These are phyloP conservation scores for Zygosaccharomyces sapae DNA, from an alignment of 1,139 yeast species.

Conservation along the genomic window DNA sequence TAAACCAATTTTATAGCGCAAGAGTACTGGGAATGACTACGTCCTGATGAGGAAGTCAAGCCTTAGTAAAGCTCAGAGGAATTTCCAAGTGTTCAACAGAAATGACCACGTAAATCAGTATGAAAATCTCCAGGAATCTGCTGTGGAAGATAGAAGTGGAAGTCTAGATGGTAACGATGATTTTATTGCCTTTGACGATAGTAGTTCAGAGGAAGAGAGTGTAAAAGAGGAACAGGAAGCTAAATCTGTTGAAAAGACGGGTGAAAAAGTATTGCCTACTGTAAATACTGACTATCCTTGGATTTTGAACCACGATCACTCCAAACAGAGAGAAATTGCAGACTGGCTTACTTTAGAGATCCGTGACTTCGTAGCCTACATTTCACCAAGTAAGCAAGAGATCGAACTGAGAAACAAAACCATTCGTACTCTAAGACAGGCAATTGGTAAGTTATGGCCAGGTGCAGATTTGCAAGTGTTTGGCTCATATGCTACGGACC, in stretches of 20 bases:
- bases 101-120: conserved; percentile 30
- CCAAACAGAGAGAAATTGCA: conserved; percentile 68
- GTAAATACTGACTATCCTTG: conserved; percentile 61
- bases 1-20: conserved; percentile 1
- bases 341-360: conserved; percentile 90
- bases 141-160: conserved; percentile 29
- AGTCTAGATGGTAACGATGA: conserved; percentile 42
- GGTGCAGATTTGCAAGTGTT: conserved; percentile 81
- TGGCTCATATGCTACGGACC: conserved; percentile 93
- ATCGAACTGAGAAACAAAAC: conserved; percentile 65
- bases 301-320: conserved; percentile 73
- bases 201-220: conserved; percentile 28
- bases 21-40: conserved; percentile 5
- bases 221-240: conserved; percentile 33
- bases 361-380: conserved; percentile 77
- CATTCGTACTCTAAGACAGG: conserved; percentile 54
- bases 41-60: conserved; percentile 33
- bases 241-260: conserved; percentile 13
- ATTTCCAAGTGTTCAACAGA: conserved; percentile 30
- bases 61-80: conserved; percentile 28
- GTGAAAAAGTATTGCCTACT: conserved; percentile 11
- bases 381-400: conserved; percentile 80
- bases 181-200: conserved; percentile 37
- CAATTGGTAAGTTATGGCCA: conserved; percentile 67
- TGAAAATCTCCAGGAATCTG: conserved; percentile 20